A percentile compares a stretch with the other conserved stretches of the same genome.
Conservation (phyloP, 208 protist genomes). For the Trypanosoma vivax region DNA sequence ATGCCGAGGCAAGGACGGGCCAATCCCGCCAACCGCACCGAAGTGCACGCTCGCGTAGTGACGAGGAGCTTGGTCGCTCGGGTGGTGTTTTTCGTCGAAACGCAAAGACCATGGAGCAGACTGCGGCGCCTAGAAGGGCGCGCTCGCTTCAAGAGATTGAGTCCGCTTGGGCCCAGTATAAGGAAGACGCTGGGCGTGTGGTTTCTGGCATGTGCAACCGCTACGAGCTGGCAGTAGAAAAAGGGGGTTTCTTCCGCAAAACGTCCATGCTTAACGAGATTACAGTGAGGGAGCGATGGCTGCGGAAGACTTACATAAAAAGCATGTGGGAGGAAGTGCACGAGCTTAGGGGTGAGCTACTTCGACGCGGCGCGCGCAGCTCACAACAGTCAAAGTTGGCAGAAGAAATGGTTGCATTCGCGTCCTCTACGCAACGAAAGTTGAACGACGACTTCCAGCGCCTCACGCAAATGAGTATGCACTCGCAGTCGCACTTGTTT, state of each 20-base stretch:
- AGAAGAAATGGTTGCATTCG: conserved; percentile 85
- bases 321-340: conserved; percentile 86
- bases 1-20: conserved; percentile 43
- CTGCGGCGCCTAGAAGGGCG: conserved; percentile 14
- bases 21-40: conserved; percentile 64
- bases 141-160: conserved; percentile 77
- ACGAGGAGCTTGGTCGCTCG: conserved; percentile 71
- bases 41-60: conserved; percentile 41
- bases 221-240: conserved; percentile 82
- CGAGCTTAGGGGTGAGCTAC: conserved; percentile 79
- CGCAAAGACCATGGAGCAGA: conserved; percentile 29
- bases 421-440: conserved; percentile 72
- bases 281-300: conserved; percentile 79
- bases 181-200: conserved; percentile 57
- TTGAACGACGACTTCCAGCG: conserved; percentile 86
- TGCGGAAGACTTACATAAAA: conserved; percentile 84
- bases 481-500: conserved; percentile 72
- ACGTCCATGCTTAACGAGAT: conserved; percentile 80
- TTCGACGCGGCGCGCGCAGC: conserved; percentile 79
- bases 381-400: conserved; percentile 86
- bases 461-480: conserved; percentile 73
- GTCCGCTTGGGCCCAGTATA: conserved; percentile 55
- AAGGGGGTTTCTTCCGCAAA: conserved; percentile 80
- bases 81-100: conserved; percentile 70
- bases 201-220: conserved; percentile 83